Conservation (phyloP, 495 filamentous ascomycete species). For the Aspergillus ostianus region DNA sequence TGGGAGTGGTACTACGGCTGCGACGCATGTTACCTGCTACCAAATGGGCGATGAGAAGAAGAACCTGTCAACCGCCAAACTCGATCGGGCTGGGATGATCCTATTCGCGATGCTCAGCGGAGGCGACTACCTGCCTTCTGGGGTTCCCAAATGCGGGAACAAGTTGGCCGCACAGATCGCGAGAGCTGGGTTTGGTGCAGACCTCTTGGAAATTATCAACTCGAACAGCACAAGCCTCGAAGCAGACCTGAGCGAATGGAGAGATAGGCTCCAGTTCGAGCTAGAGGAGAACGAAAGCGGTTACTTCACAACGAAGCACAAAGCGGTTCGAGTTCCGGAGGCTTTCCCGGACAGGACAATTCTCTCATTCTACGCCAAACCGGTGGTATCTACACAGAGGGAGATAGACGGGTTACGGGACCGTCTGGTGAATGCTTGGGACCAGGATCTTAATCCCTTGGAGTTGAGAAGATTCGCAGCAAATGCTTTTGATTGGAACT, state of each 20-base stretch:
- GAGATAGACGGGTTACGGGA: slow-evolving; percentile 57
- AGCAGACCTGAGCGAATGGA: slow-evolving; percentile 62
- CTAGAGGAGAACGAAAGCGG: slow-evolving; percentile 80
- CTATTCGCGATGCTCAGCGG: slow-evolving; percentile 93
- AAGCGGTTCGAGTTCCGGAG: slow-evolving; percentile 70
- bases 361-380: slow-evolving; percentile 81
- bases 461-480: slow-evolving; percentile 70
- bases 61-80: slow-evolving; percentile 41
- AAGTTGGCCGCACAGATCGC: slow-evolving; percentile 89
- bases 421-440: slow-evolving; percentile 54
- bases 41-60: slow-evolving; percentile 41
- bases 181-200: slow-evolving; percentile 78
- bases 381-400: slow-evolving; percentile 65
- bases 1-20: slow-evolving; percentile 56
- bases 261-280: slow-evolving; percentile 69
- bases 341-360: slow-evolving; percentile 77
- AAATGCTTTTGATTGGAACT: slow-evolving; percentile 84
- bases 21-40: slow-evolving; percentile 87
- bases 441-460: slow-evolving; percentile 60
- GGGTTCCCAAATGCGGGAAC: slow-evolving; percentile 81
- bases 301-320: slow-evolving; percentile 74
- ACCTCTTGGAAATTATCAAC: slow-evolving; percentile 61
- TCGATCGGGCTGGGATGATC: slow-evolving; percentile 89
- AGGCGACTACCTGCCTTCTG: slow-evolving; percentile 90
- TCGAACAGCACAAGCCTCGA: slow-evolving; percentile 48